Conservation (phyloP, 768 basidiomycete species). For the Boletus bicolor region DNA sequence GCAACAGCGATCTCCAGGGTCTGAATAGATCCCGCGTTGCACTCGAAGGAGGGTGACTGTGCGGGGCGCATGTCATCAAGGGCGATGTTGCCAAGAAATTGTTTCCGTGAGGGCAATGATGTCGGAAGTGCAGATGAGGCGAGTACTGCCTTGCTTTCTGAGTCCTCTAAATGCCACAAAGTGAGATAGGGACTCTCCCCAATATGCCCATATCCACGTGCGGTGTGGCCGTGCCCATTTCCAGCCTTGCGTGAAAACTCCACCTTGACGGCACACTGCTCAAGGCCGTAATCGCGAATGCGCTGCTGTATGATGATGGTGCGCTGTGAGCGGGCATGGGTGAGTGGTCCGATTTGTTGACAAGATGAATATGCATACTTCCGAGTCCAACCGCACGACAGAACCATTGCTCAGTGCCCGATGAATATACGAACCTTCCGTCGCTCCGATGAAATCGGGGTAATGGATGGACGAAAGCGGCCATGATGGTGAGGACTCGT, state of each 20-base stretch:
- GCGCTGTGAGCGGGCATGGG: slow-evolving; percentile 4
- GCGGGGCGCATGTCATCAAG: slow-evolving; percentile 6
- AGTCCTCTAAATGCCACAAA: slow-evolving; percentile 19
- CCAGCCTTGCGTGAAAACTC: slow-evolving; percentile 1
- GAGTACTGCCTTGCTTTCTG: slow-evolving; percentile 4
- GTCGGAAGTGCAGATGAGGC: slow-evolving; percentile 9
- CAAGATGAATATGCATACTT: slow-evolving; percentile 3
- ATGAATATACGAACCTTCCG: slow-evolving; percentile 7
- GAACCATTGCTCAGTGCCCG: slow-evolving; percentile 18
- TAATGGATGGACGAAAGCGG: slow-evolving; percentile 20
- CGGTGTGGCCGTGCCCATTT: slow-evolving; percentile 1
- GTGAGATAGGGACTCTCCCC: slow-evolving; percentile 15
- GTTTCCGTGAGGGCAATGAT: slow-evolving; percentile 6
- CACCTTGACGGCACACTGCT: slow-evolving; percentile 16
- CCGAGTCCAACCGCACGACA: slow-evolving; percentile 19
- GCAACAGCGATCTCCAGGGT: slow-evolving; percentile 22
- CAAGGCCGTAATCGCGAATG: slow-evolving; percentile 25
- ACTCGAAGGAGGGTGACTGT: slow-evolving; percentile 14
- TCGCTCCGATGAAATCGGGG: slow-evolving; percentile 22
- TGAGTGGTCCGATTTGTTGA: background rate
- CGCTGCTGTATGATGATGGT: slow-evolving; percentile 21
- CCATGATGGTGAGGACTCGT: slow-evolving; percentile 28
- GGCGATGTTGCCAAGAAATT: slow-evolving; percentile 19
- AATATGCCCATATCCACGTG: slow-evolving; percentile 14
- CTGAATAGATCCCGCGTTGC: slow-evolving; percentile 15